Evolutionary conservation across 305 asterid genomes (phyloP), one percentile per base, ranked within the genome.

Genomic region (Fraxinus floribunda): DNA sequence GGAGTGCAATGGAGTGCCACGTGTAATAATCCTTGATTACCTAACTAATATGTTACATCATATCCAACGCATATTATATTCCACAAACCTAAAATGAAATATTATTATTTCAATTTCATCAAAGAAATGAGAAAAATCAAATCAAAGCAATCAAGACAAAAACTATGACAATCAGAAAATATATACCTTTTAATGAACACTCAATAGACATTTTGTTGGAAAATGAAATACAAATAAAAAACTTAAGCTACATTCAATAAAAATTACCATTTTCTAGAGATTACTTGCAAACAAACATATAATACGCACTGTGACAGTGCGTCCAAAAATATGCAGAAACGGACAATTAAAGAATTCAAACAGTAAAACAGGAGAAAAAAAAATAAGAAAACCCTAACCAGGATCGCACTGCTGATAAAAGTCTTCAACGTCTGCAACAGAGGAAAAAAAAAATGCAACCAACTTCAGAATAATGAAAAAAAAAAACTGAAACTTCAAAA

Each of bases 381-480:
- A 70, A 72, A 38, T 16, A 70, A 55, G 62, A n/a, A 55, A n/a
- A 4, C 44, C 57, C 84, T 72, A 15, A 90, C 95, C 95, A 78
- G 97, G 97, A 88, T 93, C n/a, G n/a, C n/a, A n/a, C n/a, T n/a
- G n/a, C 94, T 85, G 84, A 80, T 57, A 86, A 74, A 91, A 88
- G 64, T 88, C 94, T 60, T 90, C 93, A 39, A 86, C 93, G 70
- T 92, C 97, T 92, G 87, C 86, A 84, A 84, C 64, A 13, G 57
- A 3, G 4, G 1, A 38, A 3, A 30, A 88, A 64, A 32, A 78
- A 34, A 1, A 38, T n/a, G 18, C 7, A 68, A 79, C 74, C 32
- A 68, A n/a, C 70, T 52, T 3, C 24, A 75, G 30, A 41, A 16
- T 34, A 8, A 15, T 55, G 1, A 30, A 26, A 77, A 39, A 22